Conservation (phyloP, 495 filamentous ascomycete genomes). For the Xylaria intraflava region DNA sequence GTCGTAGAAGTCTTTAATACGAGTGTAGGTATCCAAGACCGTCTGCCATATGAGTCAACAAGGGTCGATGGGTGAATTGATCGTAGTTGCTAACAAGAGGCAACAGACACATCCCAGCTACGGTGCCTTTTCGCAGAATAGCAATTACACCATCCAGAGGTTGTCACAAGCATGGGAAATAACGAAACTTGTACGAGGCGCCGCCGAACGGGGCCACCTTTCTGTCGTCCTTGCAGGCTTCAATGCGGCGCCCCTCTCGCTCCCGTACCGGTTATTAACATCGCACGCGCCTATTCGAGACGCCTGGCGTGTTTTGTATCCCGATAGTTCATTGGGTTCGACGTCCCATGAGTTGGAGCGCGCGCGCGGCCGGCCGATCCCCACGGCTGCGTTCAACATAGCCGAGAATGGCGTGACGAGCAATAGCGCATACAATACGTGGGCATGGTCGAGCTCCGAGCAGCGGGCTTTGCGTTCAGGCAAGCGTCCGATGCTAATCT, state of each 20-base stretch:
- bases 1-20: slow-evolving; percentile 92
- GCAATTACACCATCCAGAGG: slow-evolving; percentile 84
- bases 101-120: slow-evolving; percentile 84
- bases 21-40: slow-evolving; percentile 53
- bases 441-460: slow-evolving; percentile 72
- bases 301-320: slow-evolving; percentile 72
- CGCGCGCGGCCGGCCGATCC: slow-evolving; percentile 46
- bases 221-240: slow-evolving; percentile 87
- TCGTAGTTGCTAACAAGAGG: slow-evolving; percentile 1
- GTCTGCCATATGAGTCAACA: neutral
- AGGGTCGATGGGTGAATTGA: neutral
- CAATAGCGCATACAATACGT: slow-evolving; percentile 81
- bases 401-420: slow-evolving; percentile 78
- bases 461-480: slow-evolving; percentile 50
- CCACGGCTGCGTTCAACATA: slow-evolving; percentile 71
- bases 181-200: slow-evolving; percentile 78
- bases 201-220: slow-evolving; percentile 75
- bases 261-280: slow-evolving; percentile 79
- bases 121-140: slow-evolving; percentile 55
- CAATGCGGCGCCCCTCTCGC: slow-evolving; percentile 84
- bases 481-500: slow-evolving; percentile 42
- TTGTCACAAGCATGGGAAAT: slow-evolving; percentile 98
- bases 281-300: slow-evolving; percentile 74
- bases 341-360: slow-evolving; percentile 59
- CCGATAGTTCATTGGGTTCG: slow-evolving; percentile 68